Evolutionary conservation across 768 basidiomycete genomes (phyloP), one percentile per base, ranked within the genome.

Genomic region (Steccherinum ochraceum): DNA sequence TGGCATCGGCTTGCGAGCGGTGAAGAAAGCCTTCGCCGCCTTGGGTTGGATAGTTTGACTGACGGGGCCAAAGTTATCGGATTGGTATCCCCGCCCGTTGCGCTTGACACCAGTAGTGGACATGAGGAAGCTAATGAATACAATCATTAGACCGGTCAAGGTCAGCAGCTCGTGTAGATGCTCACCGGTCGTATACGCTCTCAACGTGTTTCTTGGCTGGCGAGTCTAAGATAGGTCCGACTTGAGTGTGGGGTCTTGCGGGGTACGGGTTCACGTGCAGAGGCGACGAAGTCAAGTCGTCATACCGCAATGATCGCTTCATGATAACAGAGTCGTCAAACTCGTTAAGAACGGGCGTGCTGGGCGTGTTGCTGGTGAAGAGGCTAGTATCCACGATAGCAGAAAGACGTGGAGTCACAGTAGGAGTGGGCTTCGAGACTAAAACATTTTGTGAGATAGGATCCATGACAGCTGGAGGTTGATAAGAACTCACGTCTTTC

Each of bases 61-160:
- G 39, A 74, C 60, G 2, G 79, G 73, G 20, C 71, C 75, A 48
- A 67, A 49, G 55, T 77, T 78, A 48, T 87, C 79, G 2, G 86
- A 89, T 65, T 91, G 86, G 58, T 91, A 90, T 5, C 89, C 89
- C 59, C 80, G 83, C 3, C 89, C 89, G 5, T 86, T 68, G 24
- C 88, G 85, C 61, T 83, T 89, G 39, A 92, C 88, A 23, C 85
- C 84, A 1, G 83, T 79, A 1, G 86, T 87, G 11, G 87, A 83
- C 84, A 89, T 86, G 24, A 91, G 72, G 70, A 90, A 84, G 40
- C 62, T 62, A 30, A 3, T 12, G 21, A 13, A 20, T 10, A 25
- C 27, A 1, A 41, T 24, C 10, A 48, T 47, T n/a, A 43, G 46
- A n/a, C 40, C 18, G 24, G n/a, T n/a, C n/a, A n/a, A n/a, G n/a